Evolutionary conservation across 2,329 filamentous ascomycete species (phyloP), one percentile per base, ranked within the genome.

Genomic region (Talaromyces piceae): DNA sequence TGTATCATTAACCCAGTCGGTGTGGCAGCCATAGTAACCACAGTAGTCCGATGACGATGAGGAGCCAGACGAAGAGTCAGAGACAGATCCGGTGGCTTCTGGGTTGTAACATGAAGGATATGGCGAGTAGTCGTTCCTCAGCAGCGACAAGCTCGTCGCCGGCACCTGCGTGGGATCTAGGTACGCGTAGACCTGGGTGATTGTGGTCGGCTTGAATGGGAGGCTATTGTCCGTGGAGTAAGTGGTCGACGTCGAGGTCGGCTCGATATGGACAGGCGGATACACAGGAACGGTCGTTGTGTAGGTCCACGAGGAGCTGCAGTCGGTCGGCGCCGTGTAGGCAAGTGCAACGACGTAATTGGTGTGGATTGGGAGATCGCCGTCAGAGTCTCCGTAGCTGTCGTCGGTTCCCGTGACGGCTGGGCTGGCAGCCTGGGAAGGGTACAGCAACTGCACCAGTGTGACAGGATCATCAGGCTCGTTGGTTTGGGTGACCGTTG

Each of bases 151-250:
- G 16, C 55, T 55, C 2, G 43, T 23, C 16, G 48, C 53, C 6
- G 64, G 63, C 1, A 66, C n/a, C 45, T 66, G 64, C 5, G 62
- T 61, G 1, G 64, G 62, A 4, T 61, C 58, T 3, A 66, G 55
- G 46, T 51, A 66, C 28, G 63, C 53, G 31, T 60, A 54, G 11
- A 59, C 56, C 39, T 58, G 55, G 5, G 62, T 59, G 43, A 58
- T 57, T 5, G 62, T 66, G 8, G 59, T 59, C 1, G 62, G 57
- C 13, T 55, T 52, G 45, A 66, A 66, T 9, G 60, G 54, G 3
- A 20, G 20, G 22, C 47, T 51, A 37, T 58, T 55, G 54, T 63
- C 57, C 13, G 62, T 52, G 9, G 51, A 61, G 22, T 56, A 39
- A 2, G 61, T 63, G 8, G 57, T 61, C 5, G 51, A 53, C 12